phyloP scores from a whole-genome alignment of 352 stramenopile species.

The Hyaloperonospora arabidopsidis region DNA sequence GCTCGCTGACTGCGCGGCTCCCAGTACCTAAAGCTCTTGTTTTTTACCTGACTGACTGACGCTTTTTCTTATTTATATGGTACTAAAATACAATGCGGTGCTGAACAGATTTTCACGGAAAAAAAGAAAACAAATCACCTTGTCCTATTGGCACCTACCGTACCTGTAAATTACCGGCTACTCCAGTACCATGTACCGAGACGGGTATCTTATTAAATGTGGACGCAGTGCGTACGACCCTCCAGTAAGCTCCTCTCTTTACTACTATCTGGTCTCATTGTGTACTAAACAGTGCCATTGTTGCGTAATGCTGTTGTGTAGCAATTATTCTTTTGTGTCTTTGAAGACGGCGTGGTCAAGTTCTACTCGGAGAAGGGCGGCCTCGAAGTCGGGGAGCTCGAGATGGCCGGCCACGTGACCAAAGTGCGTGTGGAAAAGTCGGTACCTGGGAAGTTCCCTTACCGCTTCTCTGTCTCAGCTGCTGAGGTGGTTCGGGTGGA shows the following conservation, averaged over 20 bases:
- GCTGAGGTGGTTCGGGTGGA: conserved; percentile 67
- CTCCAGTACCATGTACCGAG: conserved; percentile 52
- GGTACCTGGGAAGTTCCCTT: conserved; percentile 52
- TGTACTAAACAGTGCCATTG: conserved; percentile 6
- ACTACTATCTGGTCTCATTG: not conserved
- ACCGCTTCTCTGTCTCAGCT: conserved; percentile 64
- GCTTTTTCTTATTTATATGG: too few relatives aligned
- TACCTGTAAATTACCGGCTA: too few relatives aligned
- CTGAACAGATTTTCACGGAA: too few relatives aligned
- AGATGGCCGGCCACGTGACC: conserved; percentile 60
- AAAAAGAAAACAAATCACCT: too few relatives aligned
- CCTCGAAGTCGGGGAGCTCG: conserved; percentile 49
- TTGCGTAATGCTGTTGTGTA: conserved; percentile 18
- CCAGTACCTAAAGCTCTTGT: too few relatives aligned
- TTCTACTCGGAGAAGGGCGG: conserved; percentile 72
- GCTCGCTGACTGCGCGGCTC: too few relatives aligned
- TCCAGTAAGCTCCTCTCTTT: conserved; percentile 23
- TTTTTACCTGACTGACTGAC: too few relatives aligned
- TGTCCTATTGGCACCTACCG: too few relatives aligned
- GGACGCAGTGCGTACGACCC: conserved; percentile 39
- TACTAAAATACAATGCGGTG: too few relatives aligned
- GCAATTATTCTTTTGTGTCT: conserved; percentile 69
- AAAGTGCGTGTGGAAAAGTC: conserved; percentile 72
- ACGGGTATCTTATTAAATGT: conserved; percentile 72
- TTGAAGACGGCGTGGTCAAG: conserved; percentile 63